Evolutionary conservation across 1,284 basidiomycete genomes (phyloP).

Genomic region (Irpex rosettiformis): DNA sequence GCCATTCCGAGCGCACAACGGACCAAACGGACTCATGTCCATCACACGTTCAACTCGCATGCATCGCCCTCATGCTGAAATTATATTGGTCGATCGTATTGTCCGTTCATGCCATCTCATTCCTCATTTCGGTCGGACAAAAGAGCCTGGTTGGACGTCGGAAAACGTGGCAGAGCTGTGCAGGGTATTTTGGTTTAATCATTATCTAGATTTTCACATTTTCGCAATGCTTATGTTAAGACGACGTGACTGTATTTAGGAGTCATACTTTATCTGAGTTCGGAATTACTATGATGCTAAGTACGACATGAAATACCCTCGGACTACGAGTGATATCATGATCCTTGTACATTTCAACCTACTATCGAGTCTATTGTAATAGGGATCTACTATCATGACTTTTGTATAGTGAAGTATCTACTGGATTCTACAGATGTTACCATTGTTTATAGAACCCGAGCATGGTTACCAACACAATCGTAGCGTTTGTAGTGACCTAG

Average conservation of each 20-base stretch:
- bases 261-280: too few species aligned
- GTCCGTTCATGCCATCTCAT: conserved; percentile 27
- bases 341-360: too few species aligned
- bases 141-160: conserved; percentile 5
- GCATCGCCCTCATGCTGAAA: conserved; percentile 14
- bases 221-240: background rate
- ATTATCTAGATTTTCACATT: background rate
- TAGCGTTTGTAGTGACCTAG: too few species aligned
- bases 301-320: too few species aligned
- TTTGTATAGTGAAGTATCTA: too few species aligned
- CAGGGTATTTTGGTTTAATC: conserved; percentile 1
- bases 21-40: background rate
- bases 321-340: too few species aligned
- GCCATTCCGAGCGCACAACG: conserved; percentile 12
- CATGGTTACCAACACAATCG: too few species aligned
- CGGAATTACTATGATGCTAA: too few species aligned
- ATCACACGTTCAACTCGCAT: conserved; percentile 9
- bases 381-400: too few species aligned
- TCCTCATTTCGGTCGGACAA: conserved; percentile 4
- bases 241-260: background rate
- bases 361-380: too few species aligned
- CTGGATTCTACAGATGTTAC: too few species aligned
- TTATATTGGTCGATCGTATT: conserved; percentile 23
- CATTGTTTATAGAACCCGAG: too few species aligned
- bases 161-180: conserved; percentile 9